phyloP scores from a whole-genome alignment of 768 basidiomycete genomes.

The Artomyces pyxidatus region DNA sequence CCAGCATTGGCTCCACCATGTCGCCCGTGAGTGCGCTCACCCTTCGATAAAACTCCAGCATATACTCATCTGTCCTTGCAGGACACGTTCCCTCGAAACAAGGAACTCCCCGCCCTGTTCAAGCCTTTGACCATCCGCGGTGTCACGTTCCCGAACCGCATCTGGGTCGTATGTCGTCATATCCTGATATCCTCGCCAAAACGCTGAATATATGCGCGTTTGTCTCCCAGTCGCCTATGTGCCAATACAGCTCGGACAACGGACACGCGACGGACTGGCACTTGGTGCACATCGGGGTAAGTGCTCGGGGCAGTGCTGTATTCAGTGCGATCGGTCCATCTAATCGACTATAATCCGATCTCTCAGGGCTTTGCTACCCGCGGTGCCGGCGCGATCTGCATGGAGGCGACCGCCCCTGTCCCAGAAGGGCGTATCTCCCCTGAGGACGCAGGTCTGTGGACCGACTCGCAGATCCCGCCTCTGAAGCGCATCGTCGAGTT shows the following conservation, averaged over 20 bases:
- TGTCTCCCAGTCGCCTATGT: slow-evolving; percentile 59
- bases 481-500: slow-evolving; percentile 69
- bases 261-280: slow-evolving; percentile 83
- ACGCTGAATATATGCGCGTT: neutral
- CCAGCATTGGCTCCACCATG: slow-evolving; percentile 39
- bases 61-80: slow-evolving; percentile 9
- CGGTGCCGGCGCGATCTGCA: slow-evolving; percentile 59
- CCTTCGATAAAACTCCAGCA: slow-evolving; percentile 6
- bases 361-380: slow-evolving; percentile 54
- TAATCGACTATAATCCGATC: neutral
- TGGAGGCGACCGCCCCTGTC: slow-evolving; percentile 69
- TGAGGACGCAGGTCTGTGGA: slow-evolving; percentile 70
- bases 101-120: slow-evolving; percentile 51
- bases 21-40: slow-evolving; percentile 24
- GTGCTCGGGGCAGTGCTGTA: slow-evolving; percentile 3
- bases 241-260: slow-evolving; percentile 67
- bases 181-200: neutral
- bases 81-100: slow-evolving; percentile 39
- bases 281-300: slow-evolving; percentile 65
- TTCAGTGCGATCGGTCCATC: neutral
- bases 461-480: slow-evolving; percentile 64
- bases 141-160: slow-evolving; percentile 65
- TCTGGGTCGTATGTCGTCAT: slow-evolving; percentile 47
- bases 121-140: slow-evolving; percentile 53
- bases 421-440: slow-evolving; percentile 75